phyloP scores from a whole-genome alignment of 257 asterid species.

The Capsicum chinense region DNA sequence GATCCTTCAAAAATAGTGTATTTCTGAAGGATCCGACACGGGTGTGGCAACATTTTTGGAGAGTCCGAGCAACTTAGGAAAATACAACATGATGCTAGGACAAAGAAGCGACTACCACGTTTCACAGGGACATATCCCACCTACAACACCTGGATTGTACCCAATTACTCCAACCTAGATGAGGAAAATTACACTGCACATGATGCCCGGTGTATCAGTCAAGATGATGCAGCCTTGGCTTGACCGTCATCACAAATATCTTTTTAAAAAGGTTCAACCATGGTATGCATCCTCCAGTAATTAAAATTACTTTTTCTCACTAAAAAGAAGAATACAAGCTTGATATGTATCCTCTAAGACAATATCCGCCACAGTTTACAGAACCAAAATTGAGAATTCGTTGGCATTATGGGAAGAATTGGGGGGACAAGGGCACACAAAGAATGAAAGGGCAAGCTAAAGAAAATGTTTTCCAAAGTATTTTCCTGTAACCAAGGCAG shows the following conservation, averaged over 20 bases:
- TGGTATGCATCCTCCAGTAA: neutral
- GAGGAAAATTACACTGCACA: neutral
- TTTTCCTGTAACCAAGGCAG: neutral
- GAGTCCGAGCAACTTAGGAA: too few species aligned
- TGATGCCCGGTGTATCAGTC: neutral
- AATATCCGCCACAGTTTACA: neutral
- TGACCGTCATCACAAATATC: neutral
- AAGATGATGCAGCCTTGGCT: neutral
- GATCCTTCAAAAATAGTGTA: too few species aligned
- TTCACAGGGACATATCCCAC: neutral
- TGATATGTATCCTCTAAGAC: neutral
- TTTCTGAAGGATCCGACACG: too few species aligned
- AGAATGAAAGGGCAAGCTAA: neutral
- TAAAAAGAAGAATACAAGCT: slow-evolving; percentile 12
- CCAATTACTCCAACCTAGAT: neutral
- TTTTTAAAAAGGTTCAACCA: neutral
- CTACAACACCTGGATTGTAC: neutral
- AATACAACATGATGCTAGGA: neutral
- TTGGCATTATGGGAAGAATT: too few species aligned
- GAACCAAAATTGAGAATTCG: neutral
- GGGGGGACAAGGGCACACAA: too few species aligned
- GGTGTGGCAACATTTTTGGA: too few species aligned
- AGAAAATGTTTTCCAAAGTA: neutral
- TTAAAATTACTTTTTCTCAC: neutral
- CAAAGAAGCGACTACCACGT: neutral